Percentiles rank a stretch among this genome's conserved stretches.
Evolutionary conservation across 2,329 filamentous ascomycete genomes (phyloP).

Genomic region (Aspergillus bombycis): DNA sequence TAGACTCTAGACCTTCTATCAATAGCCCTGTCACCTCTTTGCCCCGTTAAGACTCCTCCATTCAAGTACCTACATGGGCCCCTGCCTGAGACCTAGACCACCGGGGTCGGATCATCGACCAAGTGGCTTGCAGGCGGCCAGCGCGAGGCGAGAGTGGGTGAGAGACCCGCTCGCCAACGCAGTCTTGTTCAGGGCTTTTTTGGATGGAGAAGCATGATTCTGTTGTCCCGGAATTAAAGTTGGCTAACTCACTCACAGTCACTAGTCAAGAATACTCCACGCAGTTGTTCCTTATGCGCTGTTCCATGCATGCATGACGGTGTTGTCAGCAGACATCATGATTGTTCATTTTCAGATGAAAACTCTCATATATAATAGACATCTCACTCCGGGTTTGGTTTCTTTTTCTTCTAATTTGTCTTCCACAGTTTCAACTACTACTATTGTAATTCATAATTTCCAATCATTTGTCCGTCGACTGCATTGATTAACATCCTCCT

Average conservation of each 20-base stretch:
- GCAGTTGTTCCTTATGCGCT: slow-evolving; percentile 25
- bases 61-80: slow-evolving; percentile 24
- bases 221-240: slow-evolving; percentile 21
- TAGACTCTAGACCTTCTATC: slow-evolving; percentile 13
- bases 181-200: slow-evolving; percentile 11
- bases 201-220: slow-evolving; percentile 18
- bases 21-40: slow-evolving; percentile 12
- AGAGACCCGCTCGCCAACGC: slow-evolving; percentile 29
- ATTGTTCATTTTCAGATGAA: slow-evolving; percentile 1
- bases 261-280: slow-evolving; percentile 19
- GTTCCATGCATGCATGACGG: slow-evolving; percentile 27
- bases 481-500: background rate
- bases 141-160: slow-evolving; percentile 28
- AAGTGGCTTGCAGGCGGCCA: slow-evolving; percentile 30
- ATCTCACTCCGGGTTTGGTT: background rate
- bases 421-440: background rate
- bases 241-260: slow-evolving; percentile 21
- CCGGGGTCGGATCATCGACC: slow-evolving; percentile 20
- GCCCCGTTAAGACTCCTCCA: slow-evolving; percentile 11
- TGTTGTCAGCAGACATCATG: slow-evolving; percentile 14
- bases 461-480: background rate
- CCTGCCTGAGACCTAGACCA: slow-evolving; percentile 17
- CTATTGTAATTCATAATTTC: background rate
- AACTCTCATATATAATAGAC: slow-evolving; percentile 9
- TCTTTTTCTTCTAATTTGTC: slow-evolving; percentile 4